A percentile compares a stretch with the other conserved stretches of the same genome.
phyloP scores from a whole-genome alignment of 1,284 basidiomycete genomes.

The Tylopilus sp. region DNA sequence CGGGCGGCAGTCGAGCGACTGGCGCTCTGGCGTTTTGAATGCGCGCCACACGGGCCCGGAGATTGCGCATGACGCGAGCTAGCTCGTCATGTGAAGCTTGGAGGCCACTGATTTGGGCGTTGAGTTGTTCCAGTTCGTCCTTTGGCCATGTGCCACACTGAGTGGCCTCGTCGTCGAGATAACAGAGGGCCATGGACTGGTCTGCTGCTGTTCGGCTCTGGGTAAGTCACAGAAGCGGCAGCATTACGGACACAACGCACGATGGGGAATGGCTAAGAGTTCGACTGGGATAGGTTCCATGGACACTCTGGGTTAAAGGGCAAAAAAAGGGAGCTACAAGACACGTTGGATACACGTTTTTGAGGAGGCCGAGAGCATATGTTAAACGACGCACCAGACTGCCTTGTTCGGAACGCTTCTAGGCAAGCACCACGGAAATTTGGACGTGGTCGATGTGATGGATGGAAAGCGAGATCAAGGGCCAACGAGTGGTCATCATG shows the following conservation, averaged over 20 bases:
- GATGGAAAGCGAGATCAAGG: conserved; percentile 1
- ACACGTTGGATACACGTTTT: conserved; percentile 32
- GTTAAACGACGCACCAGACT: conserved; percentile 21
- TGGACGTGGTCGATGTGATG: conserved; percentile 12
- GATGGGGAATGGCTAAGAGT: conserved; percentile 19
- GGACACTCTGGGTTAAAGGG: conserved; percentile 29
- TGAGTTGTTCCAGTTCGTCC: conserved; percentile 29
- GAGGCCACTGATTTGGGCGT: conserved; percentile 24
- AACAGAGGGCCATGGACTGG: conserved; percentile 25
- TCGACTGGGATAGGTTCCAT: conserved; percentile 24
- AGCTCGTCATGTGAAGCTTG: conserved; percentile 34
- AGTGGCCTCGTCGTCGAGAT: conserved; percentile 21
- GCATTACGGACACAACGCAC: conserved; percentile 13
- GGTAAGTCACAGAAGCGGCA: conserved; percentile 5
- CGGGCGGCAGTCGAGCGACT: conserved; percentile 31
- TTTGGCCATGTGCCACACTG: conserved; percentile 5
- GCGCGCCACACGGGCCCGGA: conserved; percentile 30
- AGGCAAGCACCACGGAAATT: conserved; percentile 23
- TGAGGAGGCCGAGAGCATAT: conserved; percentile 17
- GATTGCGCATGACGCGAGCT: conserved; percentile 23
- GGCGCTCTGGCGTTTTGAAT: conserved; percentile 29
- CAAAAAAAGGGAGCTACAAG: conserved; percentile 11
- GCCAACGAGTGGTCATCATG: background rate
- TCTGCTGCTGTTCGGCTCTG: conserved; percentile 5
- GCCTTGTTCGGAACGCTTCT: conserved; percentile 22